Evolutionary conservation across 352 stramenopile species (phyloP), one percentile per base, ranked within the genome.

Genomic region (Nothophytophthora sp.): DNA sequence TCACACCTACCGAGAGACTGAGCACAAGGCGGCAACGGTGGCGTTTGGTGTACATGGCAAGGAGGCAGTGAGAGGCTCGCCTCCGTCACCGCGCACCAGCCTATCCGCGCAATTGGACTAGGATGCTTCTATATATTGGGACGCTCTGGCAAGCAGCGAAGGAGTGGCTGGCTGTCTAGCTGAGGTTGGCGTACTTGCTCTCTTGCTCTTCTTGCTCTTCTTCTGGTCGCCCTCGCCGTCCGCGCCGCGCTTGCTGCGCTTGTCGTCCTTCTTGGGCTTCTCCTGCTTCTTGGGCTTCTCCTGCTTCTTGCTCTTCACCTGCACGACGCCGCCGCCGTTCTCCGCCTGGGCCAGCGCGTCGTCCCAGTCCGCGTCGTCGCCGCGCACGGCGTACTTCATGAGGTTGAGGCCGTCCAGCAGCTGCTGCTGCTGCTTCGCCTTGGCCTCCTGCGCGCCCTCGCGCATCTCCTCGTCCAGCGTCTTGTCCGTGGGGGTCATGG

Each of bases 371-470:
- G 95, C 80, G 27, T 98, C 94, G 23, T 91, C 92, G 35, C 96
- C 96, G 47, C 92, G 92, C 24, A 99, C 81, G 10, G 88, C 88
- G 63, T 98, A 98, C 67, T 98, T 95, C 74, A 97, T 97, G n/a
- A 99, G 75, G 58, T 98, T 86, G 20, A 86, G 73, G 56, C 92
- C 76, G 45, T 96, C 77, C n/a, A 95, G 52, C 63, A 97, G 55
- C 47, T 91, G 77, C 60, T 92, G 67, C 64, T 92, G 78, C 40
- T 82, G 62, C 61, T 98, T 86, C 29, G 76, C 62, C 46, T 93
- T 80, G 30, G 95, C 81, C 60, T 96, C 73, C 40, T 64, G 69
- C 44, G 88, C 88, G 33, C 67, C 81, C 16, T 91, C 75, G 25
- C 70, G 70, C 62, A 88, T 79, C 60, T 96, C 86, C 13, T 93